Evolutionary conservation across 1,139 yeast species (phyloP).

Genomic region (Diutina rugosa): DNA sequence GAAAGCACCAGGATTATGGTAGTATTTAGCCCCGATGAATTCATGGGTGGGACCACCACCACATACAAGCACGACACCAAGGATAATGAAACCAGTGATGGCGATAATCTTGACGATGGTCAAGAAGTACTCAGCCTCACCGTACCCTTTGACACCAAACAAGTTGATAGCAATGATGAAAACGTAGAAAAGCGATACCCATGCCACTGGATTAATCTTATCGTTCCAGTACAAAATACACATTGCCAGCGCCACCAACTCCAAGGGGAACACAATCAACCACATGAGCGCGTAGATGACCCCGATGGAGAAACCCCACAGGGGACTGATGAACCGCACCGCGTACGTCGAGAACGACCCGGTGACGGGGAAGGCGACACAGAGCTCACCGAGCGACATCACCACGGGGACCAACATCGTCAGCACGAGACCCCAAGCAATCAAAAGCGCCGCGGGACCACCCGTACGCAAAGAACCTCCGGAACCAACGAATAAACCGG

Average conservation of each 20-base stretch:
- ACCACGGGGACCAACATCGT: constrained; percentile 7
- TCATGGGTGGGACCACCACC: constrained; percentile 17
- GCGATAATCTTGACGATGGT: constrained; percentile 20
- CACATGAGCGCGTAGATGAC: constrained; percentile 47
- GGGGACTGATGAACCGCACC: constrained; percentile 15
- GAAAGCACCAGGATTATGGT: constrained; percentile 21
- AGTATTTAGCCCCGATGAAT: constrained; percentile 19
- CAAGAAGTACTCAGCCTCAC: constrained; percentile 35
- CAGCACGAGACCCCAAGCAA: constrained; percentile 12
- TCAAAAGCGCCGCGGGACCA: constrained; percentile 13
- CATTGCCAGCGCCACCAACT: constrained; percentile 32
- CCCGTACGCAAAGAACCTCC: constrained; percentile 32
- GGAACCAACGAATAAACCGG: constrained; percentile 33
- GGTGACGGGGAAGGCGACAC: constrained; percentile 18
- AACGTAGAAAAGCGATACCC: constrained; percentile 35
- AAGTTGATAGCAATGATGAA: constrained; percentile 26
- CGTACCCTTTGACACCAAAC: constrained; percentile 35
- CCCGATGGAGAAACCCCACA: constrained; percentile 15
- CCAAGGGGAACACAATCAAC: constrained; percentile 65
- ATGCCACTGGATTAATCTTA: constrained; percentile 19
- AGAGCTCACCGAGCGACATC: constrained; percentile 15
- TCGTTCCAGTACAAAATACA: constrained; percentile 17
- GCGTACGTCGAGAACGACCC: constrained; percentile 16
- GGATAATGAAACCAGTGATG: constrained; percentile 17
- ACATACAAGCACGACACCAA: constrained; percentile 15